Percentiles rank a stretch among this genome's conserved stretches.
Evolutionary conservation across 2,329 filamentous ascomycete species (phyloP).

Genomic region (Trichoderma sp.): DNA sequence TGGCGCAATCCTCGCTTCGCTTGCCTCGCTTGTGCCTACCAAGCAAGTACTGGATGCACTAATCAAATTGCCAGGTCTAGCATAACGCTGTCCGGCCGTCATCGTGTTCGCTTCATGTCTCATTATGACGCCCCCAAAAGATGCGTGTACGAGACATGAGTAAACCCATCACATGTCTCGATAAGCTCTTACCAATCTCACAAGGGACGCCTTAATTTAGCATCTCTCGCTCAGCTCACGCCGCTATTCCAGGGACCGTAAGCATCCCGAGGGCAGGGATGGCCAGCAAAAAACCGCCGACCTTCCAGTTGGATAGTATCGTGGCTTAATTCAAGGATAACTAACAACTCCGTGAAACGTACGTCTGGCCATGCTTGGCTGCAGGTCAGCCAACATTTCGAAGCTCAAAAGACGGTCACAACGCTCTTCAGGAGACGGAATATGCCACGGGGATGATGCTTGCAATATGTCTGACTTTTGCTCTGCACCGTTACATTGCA

Average conservation of each 20-base stretch:
- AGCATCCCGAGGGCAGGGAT: neutral
- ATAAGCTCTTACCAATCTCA: slow-evolving; percentile 1
- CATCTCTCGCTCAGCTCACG: neutral
- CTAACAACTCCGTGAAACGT: neutral
- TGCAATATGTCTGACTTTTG: neutral
- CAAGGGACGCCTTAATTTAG: neutral
- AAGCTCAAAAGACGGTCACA: neutral
- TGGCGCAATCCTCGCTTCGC: neutral
- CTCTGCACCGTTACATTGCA: neutral
- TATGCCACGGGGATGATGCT: neutral
- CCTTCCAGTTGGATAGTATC: neutral
- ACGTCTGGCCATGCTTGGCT: neutral
- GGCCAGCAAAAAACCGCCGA: neutral
- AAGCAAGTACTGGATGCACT: neutral
- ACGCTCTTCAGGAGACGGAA: neutral
- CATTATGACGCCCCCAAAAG: neutral
- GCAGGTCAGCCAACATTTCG: neutral
- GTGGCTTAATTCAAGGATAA: neutral
- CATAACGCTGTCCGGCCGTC: neutral
- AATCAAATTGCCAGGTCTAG: neutral
- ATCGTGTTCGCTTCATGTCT: neutral
- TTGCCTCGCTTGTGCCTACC: neutral
- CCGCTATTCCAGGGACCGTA: neutral
- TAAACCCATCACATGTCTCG: neutral
- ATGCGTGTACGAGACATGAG: neutral